phyloP scores from a whole-genome alignment of 2,329 filamentous ascomycete genomes.

The Corniculantispora saksenae region DNA sequence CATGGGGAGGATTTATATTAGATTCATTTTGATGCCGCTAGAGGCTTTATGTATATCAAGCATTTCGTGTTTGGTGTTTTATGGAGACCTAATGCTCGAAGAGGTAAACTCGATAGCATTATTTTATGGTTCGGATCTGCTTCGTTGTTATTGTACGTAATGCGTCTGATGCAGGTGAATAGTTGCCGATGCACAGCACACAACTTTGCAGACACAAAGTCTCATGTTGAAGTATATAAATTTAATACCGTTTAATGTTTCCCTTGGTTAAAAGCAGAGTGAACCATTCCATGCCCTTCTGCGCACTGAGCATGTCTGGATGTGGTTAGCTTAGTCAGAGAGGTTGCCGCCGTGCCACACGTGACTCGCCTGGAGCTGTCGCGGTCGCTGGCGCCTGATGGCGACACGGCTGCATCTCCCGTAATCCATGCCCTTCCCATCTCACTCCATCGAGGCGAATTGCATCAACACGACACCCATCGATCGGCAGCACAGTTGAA shows the following conservation, averaged over 20 bases:
- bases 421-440: constrained; percentile 33
- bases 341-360: constrained; percentile 33
- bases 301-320: background rate
- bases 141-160: constrained; percentile 1
- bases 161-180: background rate
- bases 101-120: constrained; percentile 17
- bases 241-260: background rate
- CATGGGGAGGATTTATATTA: background rate
- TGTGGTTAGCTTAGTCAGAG: constrained; percentile 14
- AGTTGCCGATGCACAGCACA: background rate
- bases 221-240: background rate
- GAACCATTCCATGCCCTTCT: background rate
- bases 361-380: constrained; percentile 37
- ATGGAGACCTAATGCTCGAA: constrained; percentile 15
- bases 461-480: constrained; percentile 25
- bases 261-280: background rate
- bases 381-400: constrained; percentile 49
- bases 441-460: constrained; percentile 26
- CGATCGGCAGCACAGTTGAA: constrained; percentile 16
- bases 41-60: constrained; percentile 20
- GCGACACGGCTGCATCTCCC: constrained; percentile 32
- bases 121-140: constrained; percentile 9
- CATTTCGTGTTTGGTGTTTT: constrained; percentile 21
- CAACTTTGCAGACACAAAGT: background rate
- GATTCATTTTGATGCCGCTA: constrained; percentile 16